Evolutionary conservation across 2,329 filamentous ascomycete species (phyloP).

Genomic region (Ceratocystis ficicola): DNA sequence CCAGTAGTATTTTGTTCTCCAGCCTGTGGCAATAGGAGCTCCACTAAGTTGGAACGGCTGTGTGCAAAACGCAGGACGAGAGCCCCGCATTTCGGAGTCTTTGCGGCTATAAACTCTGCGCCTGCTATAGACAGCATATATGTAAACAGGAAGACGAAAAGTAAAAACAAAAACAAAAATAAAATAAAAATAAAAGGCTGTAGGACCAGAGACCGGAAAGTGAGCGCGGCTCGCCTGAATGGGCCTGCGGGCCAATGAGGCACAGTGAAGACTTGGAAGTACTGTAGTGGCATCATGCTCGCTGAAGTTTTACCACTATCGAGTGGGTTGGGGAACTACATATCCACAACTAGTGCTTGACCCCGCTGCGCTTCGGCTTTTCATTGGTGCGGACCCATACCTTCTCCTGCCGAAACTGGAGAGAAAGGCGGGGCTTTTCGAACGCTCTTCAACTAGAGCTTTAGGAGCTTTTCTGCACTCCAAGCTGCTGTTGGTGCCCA

Average conservation of each 20-base stretch:
- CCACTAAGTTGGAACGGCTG: no score
- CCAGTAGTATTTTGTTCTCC: no score
- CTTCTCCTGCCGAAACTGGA: not conserved
- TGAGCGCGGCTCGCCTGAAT: no score
- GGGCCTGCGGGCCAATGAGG: no score
- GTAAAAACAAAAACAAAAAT: no score
- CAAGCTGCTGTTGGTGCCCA: no score
- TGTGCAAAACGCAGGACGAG: not conserved
- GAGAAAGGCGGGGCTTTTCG: not conserved
- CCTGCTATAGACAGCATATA: not conserved
- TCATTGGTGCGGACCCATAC: not conserved
- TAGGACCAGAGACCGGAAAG: no score
- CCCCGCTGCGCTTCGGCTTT: not conserved
- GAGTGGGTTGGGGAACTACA: not conserved
- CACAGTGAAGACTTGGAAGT: not conserved
- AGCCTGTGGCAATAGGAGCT: no score
- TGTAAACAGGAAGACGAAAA: not conserved
- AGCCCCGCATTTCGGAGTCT: conserved; percentile 4
- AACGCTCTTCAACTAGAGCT: not conserved
- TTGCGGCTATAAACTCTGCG: not conserved
- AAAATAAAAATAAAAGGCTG: no score
- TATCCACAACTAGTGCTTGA: not conserved
- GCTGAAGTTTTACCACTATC: not conserved
- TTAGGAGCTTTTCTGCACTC: not conserved
- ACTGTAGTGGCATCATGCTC: not conserved